A percentile compares a stretch with the other conserved stretches of the same genome.
Conservation (phyloP, 2,329 filamentous ascomycete species). For the Dothideomycetes sp. region DNA sequence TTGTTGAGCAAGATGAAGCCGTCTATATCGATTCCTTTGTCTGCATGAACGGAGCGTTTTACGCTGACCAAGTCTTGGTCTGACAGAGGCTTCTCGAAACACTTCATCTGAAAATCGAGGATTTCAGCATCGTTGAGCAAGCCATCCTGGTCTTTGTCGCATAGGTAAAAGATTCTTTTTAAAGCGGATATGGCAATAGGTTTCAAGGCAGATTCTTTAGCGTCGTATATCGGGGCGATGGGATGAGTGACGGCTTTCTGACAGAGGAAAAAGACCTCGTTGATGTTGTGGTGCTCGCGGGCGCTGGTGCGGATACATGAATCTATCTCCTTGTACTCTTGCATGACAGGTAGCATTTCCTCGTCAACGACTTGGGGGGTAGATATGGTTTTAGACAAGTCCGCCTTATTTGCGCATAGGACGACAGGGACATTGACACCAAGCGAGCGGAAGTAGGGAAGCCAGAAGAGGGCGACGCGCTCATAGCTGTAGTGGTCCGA, state of each 20-base stretch:
- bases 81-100: constrained; percentile 79
- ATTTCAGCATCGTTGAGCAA: constrained; percentile 86
- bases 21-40: constrained; percentile 62
- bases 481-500: constrained; percentile 99
- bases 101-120: constrained; percentile 79
- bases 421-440: constrained; percentile 99
- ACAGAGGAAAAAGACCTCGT: constrained; percentile 91
- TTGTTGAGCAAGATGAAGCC: constrained; percentile 90
- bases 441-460: constrained; percentile 93
- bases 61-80: constrained; percentile 80
- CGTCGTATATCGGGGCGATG: constrained; percentile 91
- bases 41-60: constrained; percentile 64
- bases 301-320: constrained; percentile 94
- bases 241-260: constrained; percentile 97
- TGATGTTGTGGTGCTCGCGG: constrained; percentile 84
- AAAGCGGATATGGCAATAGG: constrained; percentile 80
- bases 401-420: constrained; percentile 95
- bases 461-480: constrained; percentile 92
- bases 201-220: constrained; percentile 80
- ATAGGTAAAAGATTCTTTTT: constrained; percentile 87
- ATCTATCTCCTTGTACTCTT: constrained; percentile 97
- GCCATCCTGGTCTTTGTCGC: constrained; percentile 92
- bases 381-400: constrained; percentile 63
- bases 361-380: constrained; percentile 85
- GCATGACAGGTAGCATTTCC: constrained; percentile 97